These are phyloP conservation scores for Silybum marianum DNA, from an alignment of 129 eudicot species.

Conservation along the genomic window DNA sequence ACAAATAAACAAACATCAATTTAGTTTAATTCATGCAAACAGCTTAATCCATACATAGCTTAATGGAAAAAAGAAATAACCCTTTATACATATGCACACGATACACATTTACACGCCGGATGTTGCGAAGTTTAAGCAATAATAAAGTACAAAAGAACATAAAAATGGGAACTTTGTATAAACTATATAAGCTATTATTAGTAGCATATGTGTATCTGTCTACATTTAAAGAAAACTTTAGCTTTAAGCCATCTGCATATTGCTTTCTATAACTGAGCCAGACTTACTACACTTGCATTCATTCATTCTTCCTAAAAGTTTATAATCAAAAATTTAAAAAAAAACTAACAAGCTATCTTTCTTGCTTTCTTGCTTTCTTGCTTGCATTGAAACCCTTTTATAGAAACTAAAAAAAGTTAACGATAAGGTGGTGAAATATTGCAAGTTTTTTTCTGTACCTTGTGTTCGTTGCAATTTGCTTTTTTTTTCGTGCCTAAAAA, in stretches of 20 bases:
- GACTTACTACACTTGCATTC: slow-evolving; percentile 25
- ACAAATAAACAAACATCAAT: not conserved
- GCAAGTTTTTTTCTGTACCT: slow-evolving; percentile 25
- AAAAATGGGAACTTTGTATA: slow-evolving; percentile 2
- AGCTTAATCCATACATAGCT: not conserved
- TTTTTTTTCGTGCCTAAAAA: slow-evolving; percentile 7
- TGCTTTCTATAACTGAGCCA: slow-evolving; percentile 1
- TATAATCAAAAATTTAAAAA: not conserved
- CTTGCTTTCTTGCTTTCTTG: slow-evolving; percentile 9
- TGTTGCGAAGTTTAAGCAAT: not conserved
- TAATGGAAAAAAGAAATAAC: not conserved
- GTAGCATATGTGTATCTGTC: slow-evolving; percentile 8
- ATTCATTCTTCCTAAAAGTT: slow-evolving; percentile 25
- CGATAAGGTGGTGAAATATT: slow-evolving; percentile 12
- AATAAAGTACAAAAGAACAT: not conserved
- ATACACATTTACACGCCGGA: not conserved
- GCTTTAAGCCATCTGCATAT: not conserved
- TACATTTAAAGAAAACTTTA: not conserved
- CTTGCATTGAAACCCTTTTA: slow-evolving; percentile 10
- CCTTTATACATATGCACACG: not conserved
- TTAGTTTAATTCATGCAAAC: not conserved
- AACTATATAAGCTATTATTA: slow-evolving; percentile 9
- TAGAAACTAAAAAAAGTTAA: slow-evolving; percentile 6
- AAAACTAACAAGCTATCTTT: slow-evolving; percentile 13
- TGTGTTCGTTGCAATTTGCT: slow-evolving; percentile 21